Percentiles rank a stretch among this genome's conserved stretches.
Conservation (phyloP, 768 basidiomycete genomes). For the Suillus weaverae region DNA sequence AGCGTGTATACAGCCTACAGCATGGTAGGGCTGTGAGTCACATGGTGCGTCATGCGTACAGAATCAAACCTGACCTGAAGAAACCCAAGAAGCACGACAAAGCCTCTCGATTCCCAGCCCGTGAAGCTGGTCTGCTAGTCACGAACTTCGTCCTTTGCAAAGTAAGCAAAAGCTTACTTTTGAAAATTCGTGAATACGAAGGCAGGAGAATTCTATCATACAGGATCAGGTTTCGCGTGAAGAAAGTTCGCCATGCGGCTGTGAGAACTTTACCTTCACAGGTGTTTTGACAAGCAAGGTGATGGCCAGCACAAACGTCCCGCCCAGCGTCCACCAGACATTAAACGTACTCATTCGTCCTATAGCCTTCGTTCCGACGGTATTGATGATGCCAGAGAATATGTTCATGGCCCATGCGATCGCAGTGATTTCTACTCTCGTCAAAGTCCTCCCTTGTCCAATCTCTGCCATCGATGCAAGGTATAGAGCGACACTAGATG, state of each 20-base stretch:
- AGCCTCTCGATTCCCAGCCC: slow-evolving; percentile 52
- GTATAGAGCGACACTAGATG: slow-evolving; percentile 48
- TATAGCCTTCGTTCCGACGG: slow-evolving; percentile 57
- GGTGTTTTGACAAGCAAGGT: slow-evolving; percentile 58
- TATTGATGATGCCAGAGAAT: slow-evolving; percentile 53
- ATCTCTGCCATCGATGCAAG: slow-evolving; percentile 55
- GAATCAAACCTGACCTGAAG: slow-evolving; percentile 11
- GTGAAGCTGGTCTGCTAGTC: slow-evolving; percentile 42
- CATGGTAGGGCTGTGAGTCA: slow-evolving; percentile 22
- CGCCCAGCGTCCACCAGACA: slow-evolving; percentile 63
- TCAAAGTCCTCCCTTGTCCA: slow-evolving; percentile 43
- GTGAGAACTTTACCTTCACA: slow-evolving; percentile 40
- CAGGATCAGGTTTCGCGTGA: neutral
- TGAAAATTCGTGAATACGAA: slow-evolving; percentile 61
- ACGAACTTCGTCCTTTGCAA: neutral
- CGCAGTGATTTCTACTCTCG: slow-evolving; percentile 48
- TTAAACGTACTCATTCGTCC: slow-evolving; percentile 55
- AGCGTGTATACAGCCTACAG: slow-evolving; percentile 61
- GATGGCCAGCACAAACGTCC: slow-evolving; percentile 54
- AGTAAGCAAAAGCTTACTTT: slow-evolving; percentile 37
- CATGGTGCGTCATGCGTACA: neutral
- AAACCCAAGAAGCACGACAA: slow-evolving; percentile 59
- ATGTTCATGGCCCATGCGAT: slow-evolving; percentile 63
- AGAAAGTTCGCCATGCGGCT: slow-evolving; percentile 14
- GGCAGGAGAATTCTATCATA: slow-evolving; percentile 44